These are phyloP conservation scores for Kwoniella europaea DNA, from an alignment of 768 basidiomycete species.

Conservation along the genomic window DNA sequence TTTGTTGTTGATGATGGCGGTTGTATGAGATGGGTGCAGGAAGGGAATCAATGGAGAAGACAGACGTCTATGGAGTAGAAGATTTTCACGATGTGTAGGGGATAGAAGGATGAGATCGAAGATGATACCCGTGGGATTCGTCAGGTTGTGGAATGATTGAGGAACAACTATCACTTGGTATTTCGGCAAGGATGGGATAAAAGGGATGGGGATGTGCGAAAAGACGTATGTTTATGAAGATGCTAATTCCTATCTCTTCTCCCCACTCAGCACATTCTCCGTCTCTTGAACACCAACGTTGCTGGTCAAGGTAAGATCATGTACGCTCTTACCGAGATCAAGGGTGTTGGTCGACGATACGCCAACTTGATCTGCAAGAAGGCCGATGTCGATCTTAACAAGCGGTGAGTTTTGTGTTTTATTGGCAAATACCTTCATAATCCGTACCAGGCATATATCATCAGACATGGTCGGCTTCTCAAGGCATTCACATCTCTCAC, in stretches of 20 bases:
- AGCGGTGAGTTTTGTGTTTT: slow-evolving; percentile 76
- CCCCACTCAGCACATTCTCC: slow-evolving; percentile 90
- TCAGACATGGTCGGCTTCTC: too few species aligned
- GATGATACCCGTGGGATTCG: too few species aligned
- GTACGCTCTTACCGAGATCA: slow-evolving; percentile 99
- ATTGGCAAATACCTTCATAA: too few species aligned
- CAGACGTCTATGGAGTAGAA: neutral
- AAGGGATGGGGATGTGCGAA: too few species aligned
- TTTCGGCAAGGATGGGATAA: too few species aligned
- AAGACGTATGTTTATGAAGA: too few species aligned
- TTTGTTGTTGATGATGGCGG: neutral
- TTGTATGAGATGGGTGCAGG: neutral
- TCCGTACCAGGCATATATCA: neutral
- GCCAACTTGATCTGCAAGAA: slow-evolving; percentile 99
- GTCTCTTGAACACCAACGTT: slow-evolving; percentile 97
- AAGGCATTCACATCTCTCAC: too few species aligned
- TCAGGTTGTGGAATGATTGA: too few species aligned
- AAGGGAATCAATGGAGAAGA: neutral
- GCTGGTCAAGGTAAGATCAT: slow-evolving; percentile 98
- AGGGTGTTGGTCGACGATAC: slow-evolving; percentile 99
- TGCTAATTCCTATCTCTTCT: slow-evolving; percentile 1
- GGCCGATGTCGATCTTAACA: slow-evolving; percentile 97
- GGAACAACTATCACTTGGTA: too few species aligned
- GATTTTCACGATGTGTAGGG: neutral
- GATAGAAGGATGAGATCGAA: neutral